Evolutionary conservation across 2,329 filamentous ascomycete genomes (phyloP).

Genomic region (Colletotrichum sp.): DNA sequence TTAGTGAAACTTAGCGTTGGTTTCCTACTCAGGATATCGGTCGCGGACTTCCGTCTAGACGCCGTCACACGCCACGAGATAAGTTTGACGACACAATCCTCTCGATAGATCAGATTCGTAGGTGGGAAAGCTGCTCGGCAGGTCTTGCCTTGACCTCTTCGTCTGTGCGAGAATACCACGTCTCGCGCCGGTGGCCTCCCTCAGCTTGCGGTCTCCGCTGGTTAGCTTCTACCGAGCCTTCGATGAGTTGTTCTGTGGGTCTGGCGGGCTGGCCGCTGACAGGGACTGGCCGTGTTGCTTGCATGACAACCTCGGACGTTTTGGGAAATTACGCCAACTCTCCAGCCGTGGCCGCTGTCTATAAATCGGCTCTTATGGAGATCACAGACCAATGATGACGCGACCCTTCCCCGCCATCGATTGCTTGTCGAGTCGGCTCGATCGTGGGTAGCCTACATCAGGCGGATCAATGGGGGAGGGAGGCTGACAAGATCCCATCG

Average conservation of each 20-base stretch:
- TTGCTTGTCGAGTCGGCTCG: constrained; percentile 11
- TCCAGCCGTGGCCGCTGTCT: constrained; percentile 37
- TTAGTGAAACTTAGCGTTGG: constrained; percentile 15
- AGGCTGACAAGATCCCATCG: constrained; percentile 18
- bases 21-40: constrained; percentile 1
- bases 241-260: constrained; percentile 47
- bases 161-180: constrained; percentile 13
- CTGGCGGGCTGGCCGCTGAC: constrained; percentile 31
- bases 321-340: constrained; percentile 50
- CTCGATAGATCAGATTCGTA: constrained; percentile 10
- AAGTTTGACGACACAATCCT: neutral
- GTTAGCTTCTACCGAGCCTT: constrained; percentile 32
- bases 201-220: constrained; percentile 8
- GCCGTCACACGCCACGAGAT: neutral
- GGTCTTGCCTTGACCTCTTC: neutral
- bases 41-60: neutral
- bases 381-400: constrained; percentile 35
- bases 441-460: constrained; percentile 1
- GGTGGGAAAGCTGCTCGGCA: neutral
- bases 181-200: constrained; percentile 11
- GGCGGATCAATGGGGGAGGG: constrained; percentile 10
- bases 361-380: constrained; percentile 43
- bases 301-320: constrained; percentile 47
- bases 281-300: constrained; percentile 30
- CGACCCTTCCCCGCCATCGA: constrained; percentile 27